These are phyloP conservation scores for Fraxinus paxiana DNA, from an alignment of 305 asterid species.

Conservation along the genomic window DNA sequence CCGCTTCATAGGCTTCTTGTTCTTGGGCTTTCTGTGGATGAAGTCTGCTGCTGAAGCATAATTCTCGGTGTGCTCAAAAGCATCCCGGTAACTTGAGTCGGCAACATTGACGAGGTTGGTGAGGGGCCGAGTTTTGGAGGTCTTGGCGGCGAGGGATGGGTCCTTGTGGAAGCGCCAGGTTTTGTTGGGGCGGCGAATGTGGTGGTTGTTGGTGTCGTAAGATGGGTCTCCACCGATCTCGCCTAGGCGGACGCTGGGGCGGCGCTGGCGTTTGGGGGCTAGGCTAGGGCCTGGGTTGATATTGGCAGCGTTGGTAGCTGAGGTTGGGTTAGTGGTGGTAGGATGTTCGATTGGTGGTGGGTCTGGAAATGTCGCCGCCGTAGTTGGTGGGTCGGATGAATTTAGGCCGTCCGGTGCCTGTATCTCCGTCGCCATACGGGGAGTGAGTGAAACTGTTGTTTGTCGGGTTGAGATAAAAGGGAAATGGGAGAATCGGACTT, in stretches of 20 bases:
- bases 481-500: not conserved
- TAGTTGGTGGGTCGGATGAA: constrained; percentile 36
- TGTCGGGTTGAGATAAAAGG: not conserved
- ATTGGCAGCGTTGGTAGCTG: constrained; percentile 22
- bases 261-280: constrained; percentile 87
- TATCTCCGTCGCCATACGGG: constrained; percentile 54
- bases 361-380: constrained; percentile 34
- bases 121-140: constrained; percentile 80
- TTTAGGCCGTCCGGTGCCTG: constrained; percentile 48
- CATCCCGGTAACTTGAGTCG: constrained; percentile 37
- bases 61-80: constrained; percentile 35
- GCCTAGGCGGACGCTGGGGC: constrained; percentile 94
- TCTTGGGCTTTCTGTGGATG: constrained; percentile 49
- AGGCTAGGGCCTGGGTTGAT: constrained; percentile 30
- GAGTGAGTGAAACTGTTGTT: not conserved
- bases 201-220: constrained; percentile 40
- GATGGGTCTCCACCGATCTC: constrained; percentile 85
- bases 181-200: constrained; percentile 53
- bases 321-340: not conserved
- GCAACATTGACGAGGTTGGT: constrained; percentile 76
- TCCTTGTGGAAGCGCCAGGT: constrained; percentile 76
- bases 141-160: constrained; percentile 68
- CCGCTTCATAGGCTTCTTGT: constrained; percentile 60
- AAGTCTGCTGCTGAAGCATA: constrained; percentile 28
- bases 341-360: constrained; percentile 41